Percentiles rank a stretch among this genome's conserved stretches.
These are phyloP conservation scores for Fraxinus anomala DNA, from an alignment of 257 asterid species.

Conservation along the genomic window DNA sequence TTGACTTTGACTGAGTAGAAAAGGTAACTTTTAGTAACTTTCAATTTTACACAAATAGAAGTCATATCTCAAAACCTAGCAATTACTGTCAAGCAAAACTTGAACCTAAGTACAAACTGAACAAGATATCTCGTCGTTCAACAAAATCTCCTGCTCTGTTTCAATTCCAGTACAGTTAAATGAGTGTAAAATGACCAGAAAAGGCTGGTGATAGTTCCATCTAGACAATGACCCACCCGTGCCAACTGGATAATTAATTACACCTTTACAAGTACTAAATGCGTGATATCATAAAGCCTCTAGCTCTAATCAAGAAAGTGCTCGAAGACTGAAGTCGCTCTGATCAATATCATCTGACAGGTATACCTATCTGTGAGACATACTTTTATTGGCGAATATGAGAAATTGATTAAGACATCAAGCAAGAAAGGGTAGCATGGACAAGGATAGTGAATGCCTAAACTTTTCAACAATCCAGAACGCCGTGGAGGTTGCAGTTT, in stretches of 20 bases:
- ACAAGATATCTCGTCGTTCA: neutral
- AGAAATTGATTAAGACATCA: no score
- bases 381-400: no score
- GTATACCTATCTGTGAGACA: neutral
- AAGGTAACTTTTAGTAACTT: no score
- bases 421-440: no score
- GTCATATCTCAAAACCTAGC: neutral
- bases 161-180: neutral
- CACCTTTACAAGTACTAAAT: neutral
- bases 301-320: neutral
- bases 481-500: no score
- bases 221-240: neutral
- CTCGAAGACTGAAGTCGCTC: neutral
- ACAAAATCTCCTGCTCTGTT: no score
- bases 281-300: neutral
- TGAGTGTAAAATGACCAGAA: neutral
- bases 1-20: no score
- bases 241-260: neutral
- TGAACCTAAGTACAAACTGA: neutral
- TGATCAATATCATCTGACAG: neutral
- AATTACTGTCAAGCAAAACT: neutral
- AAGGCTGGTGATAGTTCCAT: neutral
- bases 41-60: no score
- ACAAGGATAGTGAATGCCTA: no score
- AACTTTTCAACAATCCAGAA: no score